These are phyloP conservation scores for Cucurbita maxima DNA, from an alignment of 306 rosid species.

Conservation along the genomic window DNA sequence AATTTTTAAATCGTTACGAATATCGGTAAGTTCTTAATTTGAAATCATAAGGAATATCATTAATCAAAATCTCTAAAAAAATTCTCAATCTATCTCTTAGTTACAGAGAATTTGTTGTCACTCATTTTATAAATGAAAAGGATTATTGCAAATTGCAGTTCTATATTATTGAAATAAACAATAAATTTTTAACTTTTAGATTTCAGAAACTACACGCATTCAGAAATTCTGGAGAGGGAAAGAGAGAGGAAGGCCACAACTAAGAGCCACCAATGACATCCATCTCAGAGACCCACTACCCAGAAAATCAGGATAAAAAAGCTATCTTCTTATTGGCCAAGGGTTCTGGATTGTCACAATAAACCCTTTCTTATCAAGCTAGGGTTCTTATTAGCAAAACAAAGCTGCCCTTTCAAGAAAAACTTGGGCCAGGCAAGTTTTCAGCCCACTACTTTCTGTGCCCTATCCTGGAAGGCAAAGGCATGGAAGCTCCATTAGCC, in stretches of 20 bases:
- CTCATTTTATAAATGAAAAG: no score
- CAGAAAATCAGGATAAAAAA: conserved; percentile 19
- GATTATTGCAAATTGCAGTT: background rate
- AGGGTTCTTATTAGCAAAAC: background rate
- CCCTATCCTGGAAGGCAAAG: conserved; percentile 20
- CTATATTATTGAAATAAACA: background rate
- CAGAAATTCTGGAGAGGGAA: background rate
- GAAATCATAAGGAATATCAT: background rate
- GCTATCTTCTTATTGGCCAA: conserved; percentile 12
- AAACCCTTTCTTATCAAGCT: background rate
- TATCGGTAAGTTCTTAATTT: background rate
- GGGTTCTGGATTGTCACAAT: conserved; percentile 6
- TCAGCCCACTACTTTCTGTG: conserved; percentile 30
- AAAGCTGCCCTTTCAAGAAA: conserved; percentile 12
- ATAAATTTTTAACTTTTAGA: background rate
- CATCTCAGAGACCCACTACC: conserved; percentile 27
- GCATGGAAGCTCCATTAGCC: conserved; percentile 17
- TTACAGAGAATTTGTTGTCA: no score
- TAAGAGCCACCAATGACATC: conserved; percentile 14
- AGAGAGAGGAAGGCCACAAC: background rate
- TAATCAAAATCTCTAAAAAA: no score
- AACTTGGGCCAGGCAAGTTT: conserved; percentile 9
- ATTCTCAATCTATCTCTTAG: no score
- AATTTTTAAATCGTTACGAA: background rate
- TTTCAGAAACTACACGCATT: background rate